Percentiles rank a stretch among this genome's conserved stretches.
phyloP scores from a whole-genome alignment of 371 early-diverging fungal species.

The Umbelopsis sp. region DNA sequence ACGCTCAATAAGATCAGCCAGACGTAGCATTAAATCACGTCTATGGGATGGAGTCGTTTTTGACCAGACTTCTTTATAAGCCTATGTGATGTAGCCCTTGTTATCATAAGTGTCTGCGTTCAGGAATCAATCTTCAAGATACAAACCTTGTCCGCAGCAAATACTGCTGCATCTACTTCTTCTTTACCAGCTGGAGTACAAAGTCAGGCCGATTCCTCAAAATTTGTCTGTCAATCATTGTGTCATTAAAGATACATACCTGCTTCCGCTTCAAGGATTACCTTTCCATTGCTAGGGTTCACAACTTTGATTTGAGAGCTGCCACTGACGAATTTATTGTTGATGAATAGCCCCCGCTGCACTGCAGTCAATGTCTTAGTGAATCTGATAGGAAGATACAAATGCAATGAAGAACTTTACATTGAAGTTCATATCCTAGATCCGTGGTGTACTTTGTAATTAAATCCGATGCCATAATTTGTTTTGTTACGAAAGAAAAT shows the following conservation, averaged over 20 bases:
- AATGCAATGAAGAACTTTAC: too few relatives aligned
- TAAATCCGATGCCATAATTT: too few relatives aligned
- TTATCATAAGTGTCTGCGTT: neutral
- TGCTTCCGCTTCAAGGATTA: neutral
- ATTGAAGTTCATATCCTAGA: too few relatives aligned
- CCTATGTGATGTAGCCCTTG: neutral
- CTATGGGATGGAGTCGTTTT: neutral
- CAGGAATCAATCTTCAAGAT: neutral
- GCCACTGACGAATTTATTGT: conserved; percentile 1
- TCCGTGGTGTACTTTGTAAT: too few relatives aligned
- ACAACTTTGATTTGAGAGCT: neutral
- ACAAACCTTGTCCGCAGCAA: neutral
- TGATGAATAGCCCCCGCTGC: neutral
- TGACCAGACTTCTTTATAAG: conserved; percentile 1
- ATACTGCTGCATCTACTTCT: conserved; percentile 1
- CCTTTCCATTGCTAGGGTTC: neutral
- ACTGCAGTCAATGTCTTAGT: neutral
- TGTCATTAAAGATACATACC: neutral
- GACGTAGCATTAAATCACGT: neutral
- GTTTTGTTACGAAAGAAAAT: too few relatives aligned
- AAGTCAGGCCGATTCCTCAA: neutral
- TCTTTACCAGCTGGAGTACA: neutral
- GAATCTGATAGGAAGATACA: too few relatives aligned
- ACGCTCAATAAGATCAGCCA: neutral
- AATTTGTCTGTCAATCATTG: neutral